Percentiles rank a stretch among this genome's conserved stretches.
These are phyloP conservation scores for Tulasnella sp. DNA, from an alignment of 768 basidiomycete genomes.

Conservation along the genomic window DNA sequence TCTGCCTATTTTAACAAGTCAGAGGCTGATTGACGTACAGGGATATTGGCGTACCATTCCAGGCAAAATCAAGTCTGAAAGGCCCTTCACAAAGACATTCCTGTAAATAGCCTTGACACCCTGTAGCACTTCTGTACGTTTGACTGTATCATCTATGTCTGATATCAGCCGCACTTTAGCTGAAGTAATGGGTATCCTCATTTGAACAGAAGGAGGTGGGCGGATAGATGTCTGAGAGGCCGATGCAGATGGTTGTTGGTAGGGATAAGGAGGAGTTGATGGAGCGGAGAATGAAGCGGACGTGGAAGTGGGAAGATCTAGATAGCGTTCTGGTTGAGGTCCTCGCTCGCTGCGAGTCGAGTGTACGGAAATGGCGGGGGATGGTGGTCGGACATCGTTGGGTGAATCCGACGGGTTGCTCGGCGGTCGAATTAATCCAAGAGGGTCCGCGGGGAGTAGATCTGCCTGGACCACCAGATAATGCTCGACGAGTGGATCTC, in stretches of 20 bases:
- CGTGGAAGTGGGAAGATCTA: not conserved
- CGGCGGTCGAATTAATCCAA: not conserved
- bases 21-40: conserved; percentile 33
- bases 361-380: not conserved
- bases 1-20: conserved; percentile 30
- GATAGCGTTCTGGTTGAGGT: not conserved
- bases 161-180: conserved; percentile 75
- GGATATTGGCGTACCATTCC: conserved; percentile 74
- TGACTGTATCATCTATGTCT: conserved; percentile 93
- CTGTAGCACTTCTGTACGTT: conserved; percentile 66
- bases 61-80: conserved; percentile 71
- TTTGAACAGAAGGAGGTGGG: conserved; percentile 23
- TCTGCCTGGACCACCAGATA: conserved; percentile 26
- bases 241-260: not conserved
- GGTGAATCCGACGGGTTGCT: not conserved
- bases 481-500: conserved; percentile 41
- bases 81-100: conserved; percentile 86
- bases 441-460: conserved; percentile 20
- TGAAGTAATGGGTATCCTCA: conserved; percentile 48
- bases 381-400: not conserved
- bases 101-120: conserved; percentile 81
- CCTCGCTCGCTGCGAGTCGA: too few relatives aligned
- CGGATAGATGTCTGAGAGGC: not conserved
- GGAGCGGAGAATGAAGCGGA: not conserved
- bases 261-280: not conserved